Conservation (phyloP, 306 rosid genomes). For the Dryas alaskensis region DNA sequence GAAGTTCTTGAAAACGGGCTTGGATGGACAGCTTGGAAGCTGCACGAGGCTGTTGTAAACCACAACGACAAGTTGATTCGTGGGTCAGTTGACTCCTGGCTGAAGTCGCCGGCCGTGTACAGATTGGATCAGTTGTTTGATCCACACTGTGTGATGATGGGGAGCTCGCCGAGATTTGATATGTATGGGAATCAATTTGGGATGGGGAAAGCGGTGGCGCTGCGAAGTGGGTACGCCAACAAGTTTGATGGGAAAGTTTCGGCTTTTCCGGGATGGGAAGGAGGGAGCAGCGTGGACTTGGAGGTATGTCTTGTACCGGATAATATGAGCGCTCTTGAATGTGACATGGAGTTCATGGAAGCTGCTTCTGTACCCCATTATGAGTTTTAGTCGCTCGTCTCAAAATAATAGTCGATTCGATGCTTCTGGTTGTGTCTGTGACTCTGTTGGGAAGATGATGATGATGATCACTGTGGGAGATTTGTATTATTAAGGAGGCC, state of each 20-base stretch:
- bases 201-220: slow-evolving; percentile 62
- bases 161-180: slow-evolving; percentile 58
- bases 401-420: too few species aligned
- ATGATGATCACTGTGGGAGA: too few species aligned
- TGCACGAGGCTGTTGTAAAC: slow-evolving; percentile 41
- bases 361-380: slow-evolving; percentile 17
- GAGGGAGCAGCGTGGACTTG: slow-evolving; percentile 64
- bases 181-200: slow-evolving; percentile 66
- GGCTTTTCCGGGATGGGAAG: slow-evolving; percentile 41
- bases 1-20: slow-evolving; percentile 38
- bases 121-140: background rate
- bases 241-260: slow-evolving; percentile 49
- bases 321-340: slow-evolving; percentile 44
- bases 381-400: too few species aligned
- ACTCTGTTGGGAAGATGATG: too few species aligned
- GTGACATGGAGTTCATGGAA: slow-evolving; percentile 46
- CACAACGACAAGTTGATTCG: slow-evolving; percentile 15
- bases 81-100: slow-evolving; percentile 18
- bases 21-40: slow-evolving; percentile 63
- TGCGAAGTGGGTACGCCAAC: slow-evolving; percentile 49
- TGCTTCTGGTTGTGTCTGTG: too few species aligned
- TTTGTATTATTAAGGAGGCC: too few species aligned
- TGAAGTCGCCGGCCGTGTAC: slow-evolving; percentile 20
- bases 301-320: slow-evolving; percentile 42
- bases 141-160: slow-evolving; percentile 32